A percentile compares a stretch with the other conserved stretches of the same genome.
phyloP scores from a whole-genome alignment of 2,329 filamentous ascomycete genomes.

The Paecilomyces sp. region DNA sequence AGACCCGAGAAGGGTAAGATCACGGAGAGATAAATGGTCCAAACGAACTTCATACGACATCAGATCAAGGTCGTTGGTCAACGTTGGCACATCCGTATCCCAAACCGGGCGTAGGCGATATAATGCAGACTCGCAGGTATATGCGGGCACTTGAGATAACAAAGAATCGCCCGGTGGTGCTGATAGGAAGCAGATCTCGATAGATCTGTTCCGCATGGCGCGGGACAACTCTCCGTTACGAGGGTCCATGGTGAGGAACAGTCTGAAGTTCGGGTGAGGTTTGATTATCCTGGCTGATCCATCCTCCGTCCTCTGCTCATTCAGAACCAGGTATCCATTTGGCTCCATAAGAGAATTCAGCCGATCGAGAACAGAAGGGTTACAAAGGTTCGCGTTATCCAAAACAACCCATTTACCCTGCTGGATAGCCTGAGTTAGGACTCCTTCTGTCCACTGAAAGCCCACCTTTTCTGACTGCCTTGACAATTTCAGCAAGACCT shows the following conservation, averaged over 20 bases:
- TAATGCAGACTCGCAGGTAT: slow-evolving; percentile 30
- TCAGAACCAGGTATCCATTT: slow-evolving; percentile 79
- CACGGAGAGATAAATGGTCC: slow-evolving; percentile 29
- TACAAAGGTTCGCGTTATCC: slow-evolving; percentile 96
- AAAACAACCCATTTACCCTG: slow-evolving; percentile 87
- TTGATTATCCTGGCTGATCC: slow-evolving; percentile 72
- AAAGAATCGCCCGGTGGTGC: slow-evolving; percentile 19
- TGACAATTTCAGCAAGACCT: slow-evolving; percentile 46
- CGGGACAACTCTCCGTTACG: slow-evolving; percentile 87
- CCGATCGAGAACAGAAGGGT: slow-evolving; percentile 85
- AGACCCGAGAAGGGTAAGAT: slow-evolving; percentile 25
- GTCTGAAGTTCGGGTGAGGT: slow-evolving; percentile 79
- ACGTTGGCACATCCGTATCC: slow-evolving; percentile 11
- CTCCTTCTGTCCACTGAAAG: slow-evolving; percentile 94
- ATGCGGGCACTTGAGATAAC: slow-evolving; percentile 18
- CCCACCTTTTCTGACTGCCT: slow-evolving; percentile 62
- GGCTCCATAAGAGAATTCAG: slow-evolving; percentile 92
- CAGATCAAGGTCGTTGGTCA: slow-evolving; percentile 8
- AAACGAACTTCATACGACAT: slow-evolving; percentile 22
- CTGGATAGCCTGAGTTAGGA: slow-evolving; percentile 80
- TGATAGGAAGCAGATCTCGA: slow-evolving; percentile 73
- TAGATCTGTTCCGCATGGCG: slow-evolving; percentile 90
- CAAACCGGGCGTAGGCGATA: slow-evolving; percentile 33
- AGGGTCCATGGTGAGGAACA: slow-evolving; percentile 91
- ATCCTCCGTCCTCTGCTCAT: slow-evolving; percentile 79